Conservation (phyloP, 352 stramenopile genomes). For the Phytopythium mirpurense region DNA sequence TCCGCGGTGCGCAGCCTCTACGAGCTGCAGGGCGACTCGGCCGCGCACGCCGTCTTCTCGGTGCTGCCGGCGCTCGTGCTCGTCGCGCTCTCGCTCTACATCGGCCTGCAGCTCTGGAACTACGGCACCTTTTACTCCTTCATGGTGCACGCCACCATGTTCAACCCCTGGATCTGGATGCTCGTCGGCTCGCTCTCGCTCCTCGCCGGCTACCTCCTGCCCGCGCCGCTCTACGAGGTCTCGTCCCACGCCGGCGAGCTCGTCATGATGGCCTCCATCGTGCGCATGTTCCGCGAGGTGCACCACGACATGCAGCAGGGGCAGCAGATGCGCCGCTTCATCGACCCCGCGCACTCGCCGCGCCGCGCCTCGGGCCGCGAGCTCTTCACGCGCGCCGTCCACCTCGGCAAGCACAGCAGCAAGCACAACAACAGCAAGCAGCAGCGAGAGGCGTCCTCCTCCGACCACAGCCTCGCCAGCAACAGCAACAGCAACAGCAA, state of each 20-base stretch:
- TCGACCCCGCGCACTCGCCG: conserved; percentile 33
- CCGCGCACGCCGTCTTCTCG: conserved; percentile 46
- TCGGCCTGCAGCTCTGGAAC: conserved; percentile 75
- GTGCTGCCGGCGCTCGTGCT: conserved; percentile 64
- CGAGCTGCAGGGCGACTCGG: conserved; percentile 58
- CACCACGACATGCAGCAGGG: conserved; percentile 81
- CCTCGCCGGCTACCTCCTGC: conserved; percentile 73
- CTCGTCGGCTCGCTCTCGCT: conserved; percentile 64
- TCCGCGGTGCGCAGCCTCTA: conserved; percentile 62
- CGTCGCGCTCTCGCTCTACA: conserved; percentile 64
- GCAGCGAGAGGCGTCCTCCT: conserved; percentile 14
- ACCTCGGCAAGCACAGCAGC: no score
- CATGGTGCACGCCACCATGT: conserved; percentile 79
- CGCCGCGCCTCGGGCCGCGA: conserved; percentile 17
- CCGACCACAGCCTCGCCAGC: conserved; percentile 4
- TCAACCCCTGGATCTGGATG: conserved; percentile 89
- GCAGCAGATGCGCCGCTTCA: conserved; percentile 68
- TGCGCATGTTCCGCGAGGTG: conserved; percentile 83
- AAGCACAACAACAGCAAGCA: no score
- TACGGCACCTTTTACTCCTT: conserved; percentile 86
- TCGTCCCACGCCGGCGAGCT: conserved; percentile 76
- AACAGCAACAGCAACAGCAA: background rate
- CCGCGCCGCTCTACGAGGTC: conserved; percentile 58
- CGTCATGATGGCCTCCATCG: conserved; percentile 72
- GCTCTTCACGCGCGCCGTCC: conserved; percentile 6